Conservation (phyloP, 1,284 basidiomycete genomes). For the Chiua sp. region DNA sequence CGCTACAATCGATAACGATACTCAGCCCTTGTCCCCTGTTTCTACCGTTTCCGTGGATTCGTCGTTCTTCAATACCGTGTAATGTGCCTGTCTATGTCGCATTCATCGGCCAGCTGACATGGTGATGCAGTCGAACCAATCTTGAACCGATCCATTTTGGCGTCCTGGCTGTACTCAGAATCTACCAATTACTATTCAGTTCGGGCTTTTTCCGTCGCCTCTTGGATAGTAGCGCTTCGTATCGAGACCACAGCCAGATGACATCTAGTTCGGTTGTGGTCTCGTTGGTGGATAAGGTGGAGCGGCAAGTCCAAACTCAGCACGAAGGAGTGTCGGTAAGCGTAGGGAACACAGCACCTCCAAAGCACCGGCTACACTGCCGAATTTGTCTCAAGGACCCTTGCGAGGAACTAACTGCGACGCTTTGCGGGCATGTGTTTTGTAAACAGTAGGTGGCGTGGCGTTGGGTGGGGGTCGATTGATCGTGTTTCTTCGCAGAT, state of each 20-base stretch:
- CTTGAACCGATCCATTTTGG: no score
- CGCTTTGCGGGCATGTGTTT: constrained; percentile 63
- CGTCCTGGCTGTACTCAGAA: no score
- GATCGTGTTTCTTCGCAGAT: constrained; percentile 37
- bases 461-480: not conserved
- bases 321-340: not conserved
- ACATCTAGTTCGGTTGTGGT: no score
- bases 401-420: constrained; percentile 54
- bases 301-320: not conserved
- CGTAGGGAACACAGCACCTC: not conserved
- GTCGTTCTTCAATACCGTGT: constrained; percentile 26
- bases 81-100: not conserved
- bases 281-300: constrained; percentile 7
- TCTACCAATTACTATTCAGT: no score
- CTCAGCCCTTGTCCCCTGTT: constrained; percentile 11
- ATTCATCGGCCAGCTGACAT: not conserved
- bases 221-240: no score
- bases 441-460: constrained; percentile 50
- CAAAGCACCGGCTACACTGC: constrained; percentile 43
- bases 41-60: constrained; percentile 15
- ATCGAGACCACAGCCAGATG: no score
- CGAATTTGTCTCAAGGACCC: constrained; percentile 47
- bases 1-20: constrained; percentile 4
- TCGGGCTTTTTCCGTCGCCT: no score
- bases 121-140: constrained; percentile 9